Evolutionary conservation across 2,329 filamentous ascomycete species (phyloP), one percentile per base, ranked within the genome.

Genomic region (Drechmeria coniospora): DNA sequence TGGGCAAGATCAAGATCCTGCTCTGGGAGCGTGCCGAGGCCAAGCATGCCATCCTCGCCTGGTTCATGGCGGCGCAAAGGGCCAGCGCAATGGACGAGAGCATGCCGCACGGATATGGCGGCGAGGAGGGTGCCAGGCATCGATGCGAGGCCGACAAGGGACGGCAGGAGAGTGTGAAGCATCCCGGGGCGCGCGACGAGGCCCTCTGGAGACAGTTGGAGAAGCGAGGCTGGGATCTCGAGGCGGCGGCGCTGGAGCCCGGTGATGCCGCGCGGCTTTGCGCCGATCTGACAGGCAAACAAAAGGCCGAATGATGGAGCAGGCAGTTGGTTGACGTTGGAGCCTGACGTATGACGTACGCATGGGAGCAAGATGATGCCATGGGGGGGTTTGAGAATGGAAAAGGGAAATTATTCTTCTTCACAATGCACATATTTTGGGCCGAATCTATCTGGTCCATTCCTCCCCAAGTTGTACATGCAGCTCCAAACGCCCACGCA

Each of bases 31-130:
- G 40, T 0, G 41, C 46, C 1, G 32, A 37, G 12, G 41, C 50
- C 1, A 25, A 34, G 2, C 44, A 56, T 18, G 45, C 44, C 9
- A 39, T 56, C 2, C 34, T 40, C 12, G 50, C 51, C 1, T 59
- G 54, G 55, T 53, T 53, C 20, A 39, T 38, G 31, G 50, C 51
- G 12, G 41, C 57, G 43, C 47, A 55, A 23, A 44, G 49, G 11
- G 51, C 51, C 2, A 54, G 50, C 49, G 29, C 40, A 2, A 46
- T 49, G 42, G 32, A 41, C 1, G 33, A 40, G 21, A 32, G 29
- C 22, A 23, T 39, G 29, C 7, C 47, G 41, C 29, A 42, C 36
- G 5, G 33, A 30, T 13, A 34, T 36, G 26, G 27, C 40, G 15
- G 36, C 41, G 10, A 23, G 12, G 8, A 14, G 7, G 30, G 16